Evolutionary conservation across 2,329 filamentous ascomycete genomes (phyloP).

Genomic region (Colletotrichum truncatum): DNA sequence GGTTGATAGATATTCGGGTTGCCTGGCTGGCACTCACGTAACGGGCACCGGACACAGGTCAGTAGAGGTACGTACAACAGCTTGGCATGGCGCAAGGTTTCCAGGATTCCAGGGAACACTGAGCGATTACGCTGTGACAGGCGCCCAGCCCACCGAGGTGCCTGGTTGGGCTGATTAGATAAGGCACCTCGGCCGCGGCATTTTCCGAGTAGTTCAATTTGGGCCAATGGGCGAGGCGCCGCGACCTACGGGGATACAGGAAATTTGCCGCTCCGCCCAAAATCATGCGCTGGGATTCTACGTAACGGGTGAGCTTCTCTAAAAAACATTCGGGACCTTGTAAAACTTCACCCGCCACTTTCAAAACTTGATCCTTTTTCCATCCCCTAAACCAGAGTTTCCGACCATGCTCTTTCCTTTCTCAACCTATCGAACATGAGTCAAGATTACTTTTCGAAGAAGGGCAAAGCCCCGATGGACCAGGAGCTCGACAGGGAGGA

Average conservation of each 20-base stretch:
- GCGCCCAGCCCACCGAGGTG: background rate
- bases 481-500: constrained; percentile 38
- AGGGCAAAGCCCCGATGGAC: constrained; percentile 58
- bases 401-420: constrained; percentile 46
- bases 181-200: constrained; percentile 27
- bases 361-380: background rate
- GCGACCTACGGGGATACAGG: constrained; percentile 35
- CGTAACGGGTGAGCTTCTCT: constrained; percentile 16
- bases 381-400: constrained; percentile 11
- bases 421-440: constrained; percentile 58
- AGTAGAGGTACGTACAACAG: constrained; percentile 21
- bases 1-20: constrained; percentile 14
- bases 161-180: constrained; percentile 36
- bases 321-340: constrained; percentile 27
- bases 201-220: constrained; percentile 34
- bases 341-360: constrained; percentile 21
- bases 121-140: constrained; percentile 19
- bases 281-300: constrained; percentile 37
- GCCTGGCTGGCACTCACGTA: constrained; percentile 23
- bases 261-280: constrained; percentile 40
- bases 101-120: constrained; percentile 20
- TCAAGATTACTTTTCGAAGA: constrained; percentile 65
- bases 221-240: constrained; percentile 40
- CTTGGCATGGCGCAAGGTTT: constrained; percentile 20
- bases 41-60: background rate